These are phyloP conservation scores for Hortaea werneckii DNA, from an alignment of 2,329 filamentous ascomycete species.

Conservation along the genomic window DNA sequence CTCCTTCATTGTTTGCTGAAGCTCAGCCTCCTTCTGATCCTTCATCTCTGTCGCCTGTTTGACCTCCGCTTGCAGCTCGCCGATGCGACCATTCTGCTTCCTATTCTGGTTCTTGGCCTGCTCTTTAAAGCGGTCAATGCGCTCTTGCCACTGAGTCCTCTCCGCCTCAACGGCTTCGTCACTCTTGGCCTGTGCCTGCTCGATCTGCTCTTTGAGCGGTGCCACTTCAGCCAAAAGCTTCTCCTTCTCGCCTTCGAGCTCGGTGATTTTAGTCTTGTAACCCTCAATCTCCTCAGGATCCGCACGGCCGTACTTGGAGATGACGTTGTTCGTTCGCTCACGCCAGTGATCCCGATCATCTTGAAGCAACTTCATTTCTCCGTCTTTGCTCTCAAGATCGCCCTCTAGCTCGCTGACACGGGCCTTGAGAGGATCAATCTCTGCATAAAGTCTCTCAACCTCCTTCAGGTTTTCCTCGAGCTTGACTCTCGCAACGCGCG, in stretches of 20 bases:
- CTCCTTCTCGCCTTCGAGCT: slow-evolving; percentile 42
- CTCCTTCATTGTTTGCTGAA: slow-evolving; percentile 6
- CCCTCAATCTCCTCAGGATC: slow-evolving; percentile 88
- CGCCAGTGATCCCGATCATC: slow-evolving; percentile 92
- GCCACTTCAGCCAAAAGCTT: slow-evolving; percentile 43
- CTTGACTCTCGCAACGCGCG: slow-evolving; percentile 65
- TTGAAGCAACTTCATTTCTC: slow-evolving; percentile 78
- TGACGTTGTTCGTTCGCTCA: slow-evolving; percentile 87
- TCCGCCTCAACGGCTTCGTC: slow-evolving; percentile 21
- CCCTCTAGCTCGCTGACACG: slow-evolving; percentile 75
- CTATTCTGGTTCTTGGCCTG: slow-evolving; percentile 43
- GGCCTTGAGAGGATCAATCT: slow-evolving; percentile 72
- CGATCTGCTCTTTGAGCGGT: slow-evolving; percentile 40
- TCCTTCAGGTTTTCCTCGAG: slow-evolving; percentile 64
- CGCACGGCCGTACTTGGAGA: slow-evolving; percentile 90
- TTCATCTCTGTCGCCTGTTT: slow-evolving; percentile 30
- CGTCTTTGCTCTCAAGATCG: slow-evolving; percentile 68
- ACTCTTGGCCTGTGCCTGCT: slow-evolving; percentile 36
- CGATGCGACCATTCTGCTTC: slow-evolving; percentile 56
- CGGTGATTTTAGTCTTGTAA: slow-evolving; percentile 65
- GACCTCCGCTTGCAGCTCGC: slow-evolving; percentile 48
- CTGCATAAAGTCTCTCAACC: slow-evolving; percentile 61
- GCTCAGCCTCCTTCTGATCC: slow-evolving; percentile 8
- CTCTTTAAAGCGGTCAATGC: slow-evolving; percentile 27
- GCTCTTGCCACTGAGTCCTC: slow-evolving; percentile 2